These are phyloP conservation scores for Ophiosphaerella herpotricha DNA, from an alignment of 2,329 filamentous ascomycete species.

Conservation along the genomic window DNA sequence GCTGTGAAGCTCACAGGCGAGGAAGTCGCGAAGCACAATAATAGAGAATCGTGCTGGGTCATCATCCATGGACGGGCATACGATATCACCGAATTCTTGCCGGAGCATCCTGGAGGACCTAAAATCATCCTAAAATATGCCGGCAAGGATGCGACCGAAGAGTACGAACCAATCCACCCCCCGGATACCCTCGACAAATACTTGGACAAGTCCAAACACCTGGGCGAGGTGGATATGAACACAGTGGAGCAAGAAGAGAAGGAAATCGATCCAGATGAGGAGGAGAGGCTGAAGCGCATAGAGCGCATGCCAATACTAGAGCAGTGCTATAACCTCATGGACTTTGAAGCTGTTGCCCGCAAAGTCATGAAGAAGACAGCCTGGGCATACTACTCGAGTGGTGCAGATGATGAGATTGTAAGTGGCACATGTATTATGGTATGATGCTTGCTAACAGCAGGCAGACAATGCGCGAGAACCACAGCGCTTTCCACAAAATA, in stretches of 20 bases:
- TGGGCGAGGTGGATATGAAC: conserved; percentile 46
- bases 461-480: conserved; percentile 92
- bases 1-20: conserved; percentile 51
- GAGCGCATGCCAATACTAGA: conserved; percentile 52
- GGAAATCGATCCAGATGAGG: conserved; percentile 65
- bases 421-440: conserved; percentile 30
- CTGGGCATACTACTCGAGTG: conserved; percentile 97
- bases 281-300: conserved; percentile 70
- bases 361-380: conserved; percentile 91
- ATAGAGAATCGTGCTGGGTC: conserved; percentile 76
- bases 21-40: conserved; percentile 73
- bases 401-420: conserved; percentile 86
- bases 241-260: conserved; percentile 43
- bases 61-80: conserved; percentile 70
- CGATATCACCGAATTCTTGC: conserved; percentile 68
- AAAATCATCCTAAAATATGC: conserved; percentile 93
- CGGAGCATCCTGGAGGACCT: conserved; percentile 67
- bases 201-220: conserved; percentile 49
- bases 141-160: conserved; percentile 49
- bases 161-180: conserved; percentile 59
- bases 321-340: conserved; percentile 58
- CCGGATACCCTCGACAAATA: conserved; percentile 52
- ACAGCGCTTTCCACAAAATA: conserved; percentile 93
- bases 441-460: conserved; percentile 8
- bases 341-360: conserved; percentile 93